Base-by-base conservation (phyloP, 1,139 yeast genomes). In the Eremothecium gossypii region DNA sequence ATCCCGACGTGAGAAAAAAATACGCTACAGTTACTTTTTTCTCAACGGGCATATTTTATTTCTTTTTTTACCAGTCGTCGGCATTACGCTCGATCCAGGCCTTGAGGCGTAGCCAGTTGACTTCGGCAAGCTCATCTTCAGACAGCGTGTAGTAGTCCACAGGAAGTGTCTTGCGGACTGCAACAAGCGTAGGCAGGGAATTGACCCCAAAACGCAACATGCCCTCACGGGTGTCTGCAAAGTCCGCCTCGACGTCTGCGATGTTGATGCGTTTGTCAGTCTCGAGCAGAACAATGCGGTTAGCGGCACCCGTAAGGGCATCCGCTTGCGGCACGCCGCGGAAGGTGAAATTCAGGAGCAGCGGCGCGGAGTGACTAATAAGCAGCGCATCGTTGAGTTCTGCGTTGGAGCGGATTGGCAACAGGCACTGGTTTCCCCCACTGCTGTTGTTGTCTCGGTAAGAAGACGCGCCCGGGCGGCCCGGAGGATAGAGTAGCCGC, bases 231-330 rank as follows among this genome's bases (percentile, higher is more conserved):
- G 80, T 78, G 2, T 75, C 86, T 8, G 72, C 71, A 44, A 76
- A 75, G 51, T 83, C 91, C 35, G 78, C 70, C 52, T 83, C 81
- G 17, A 84, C 71, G 56, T 82, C 87, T 11, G 79, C 91, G 61
- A 79, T 66, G 49, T 77, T 76, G 35, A 83, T 71, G 30, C 63
- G 60, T 52, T 71, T 70, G 27, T 69, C 69, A 17, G 79, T 71
- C 49, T 77, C 76, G 42, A 73, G 73, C 46, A 62, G 72, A 45
- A 70, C 77, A 57, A 74, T 76, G 35, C 71, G 60, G 51, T 74
- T 80, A 45, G 85, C 64, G 2, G 79, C 72, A 32, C 76, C 76
- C 2, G 93, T 82, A 39, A 83, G 70, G 48, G 70, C 70, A 56
- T 82, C 78, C 48, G 82, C 76, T 36, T 70, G 66, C 3, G 73